Evolutionary conservation across 441 rosid species (phyloP).

Genomic region (Eutrema salsugineum): DNA sequence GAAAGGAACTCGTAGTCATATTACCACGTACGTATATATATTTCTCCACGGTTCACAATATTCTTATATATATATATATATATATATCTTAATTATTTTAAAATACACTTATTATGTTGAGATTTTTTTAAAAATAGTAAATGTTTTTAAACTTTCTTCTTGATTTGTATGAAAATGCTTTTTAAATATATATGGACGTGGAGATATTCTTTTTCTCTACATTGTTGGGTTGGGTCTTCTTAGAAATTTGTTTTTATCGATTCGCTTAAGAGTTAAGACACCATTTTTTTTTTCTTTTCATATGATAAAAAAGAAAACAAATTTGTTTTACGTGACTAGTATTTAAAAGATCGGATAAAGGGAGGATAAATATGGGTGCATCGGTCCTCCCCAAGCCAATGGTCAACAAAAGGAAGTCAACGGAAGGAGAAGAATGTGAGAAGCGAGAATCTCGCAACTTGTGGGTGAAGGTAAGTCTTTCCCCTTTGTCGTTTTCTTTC

Average conservation of each 20-base stretch:
- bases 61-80: too few relatives aligned
- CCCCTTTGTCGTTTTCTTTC: slow-evolving; percentile 8
- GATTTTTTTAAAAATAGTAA: neutral
- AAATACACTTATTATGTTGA: neutral
- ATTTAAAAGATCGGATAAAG: neutral
- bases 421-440: slow-evolving; percentile 26
- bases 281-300: neutral
- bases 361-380: neutral
- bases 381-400: neutral
- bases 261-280: neutral
- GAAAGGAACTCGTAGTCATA: neutral
- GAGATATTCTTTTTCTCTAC: neutral
- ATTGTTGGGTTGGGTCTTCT: neutral
- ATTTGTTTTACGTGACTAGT: neutral
- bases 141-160: neutral
- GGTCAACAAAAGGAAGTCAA: slow-evolving; percentile 23
- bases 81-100: neutral
- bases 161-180: neutral
- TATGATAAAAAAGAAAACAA: neutral
- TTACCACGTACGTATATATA: neutral
- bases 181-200: neutral
- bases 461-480: slow-evolving; percentile 13
- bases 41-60: neutral
- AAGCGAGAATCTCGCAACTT: slow-evolving; percentile 28
- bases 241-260: neutral